Base-by-base conservation (phyloP, 768 basidiomycete species). In the Russula olivacea region DNA sequence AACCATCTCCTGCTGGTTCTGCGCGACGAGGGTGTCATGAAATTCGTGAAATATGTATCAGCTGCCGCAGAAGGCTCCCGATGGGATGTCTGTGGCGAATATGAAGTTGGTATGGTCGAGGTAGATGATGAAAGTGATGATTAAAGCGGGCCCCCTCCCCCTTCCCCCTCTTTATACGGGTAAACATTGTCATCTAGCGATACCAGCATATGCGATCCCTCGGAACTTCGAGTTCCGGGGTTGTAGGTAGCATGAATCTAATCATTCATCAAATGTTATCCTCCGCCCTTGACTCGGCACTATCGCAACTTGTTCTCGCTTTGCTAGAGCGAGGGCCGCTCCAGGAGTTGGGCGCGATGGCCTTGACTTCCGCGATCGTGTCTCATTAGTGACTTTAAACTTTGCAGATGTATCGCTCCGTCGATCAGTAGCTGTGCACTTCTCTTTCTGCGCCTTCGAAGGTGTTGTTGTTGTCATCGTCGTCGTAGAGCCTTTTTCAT, bases 11-110 rank as follows among this genome's bases (percentile, higher is more conserved):
- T 95, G 32, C 80, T 98, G 41, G 95, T 98, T 25, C 77, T 98
- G 61, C 83, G 96, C 17, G 96, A 98, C 73, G 90, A 93, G 70
- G 83, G 89, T 21, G 94, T 98, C 52, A 87, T 98, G 85, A 84
- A 84, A 47, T 98, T 98, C 72, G 92, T 95, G 66, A 98, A 98
- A 73, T 98, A 98, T 69, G 84, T 98, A 21, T 90, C 89, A 30
- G 91, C 91, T 17, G 85, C 87, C 1, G 96, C 96, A 0, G 84
- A 86, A 56, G 92, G 93, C 10, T 93, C 91, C 32, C 78, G 96
- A 58, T 98, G 93, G 93, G 96, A 98, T 72, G 76, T 98, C 12
- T 91, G 87, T 66, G 88, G 86, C 4, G 96, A 98, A 75, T 98
- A 89, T 72, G 92, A 93, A 70, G 87, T 97, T 11, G 93, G 91